Evolutionary conservation across 164 flowering plant species (phyloP).

Genomic region (Tinospora cordifolia): DNA sequence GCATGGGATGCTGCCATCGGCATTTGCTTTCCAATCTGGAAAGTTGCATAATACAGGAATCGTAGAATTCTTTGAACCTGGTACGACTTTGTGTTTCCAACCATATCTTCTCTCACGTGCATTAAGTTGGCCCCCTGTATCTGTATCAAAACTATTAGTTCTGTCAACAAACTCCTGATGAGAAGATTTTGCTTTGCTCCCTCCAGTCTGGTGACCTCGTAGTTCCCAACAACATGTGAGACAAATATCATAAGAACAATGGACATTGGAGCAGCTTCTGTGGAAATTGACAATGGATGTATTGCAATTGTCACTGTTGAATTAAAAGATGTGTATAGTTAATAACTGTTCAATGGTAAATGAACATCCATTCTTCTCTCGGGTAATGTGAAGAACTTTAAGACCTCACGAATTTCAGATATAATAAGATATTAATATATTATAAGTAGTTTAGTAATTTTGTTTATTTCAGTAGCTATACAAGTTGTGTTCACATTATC

Average conservation of each 20-base stretch:
- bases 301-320: constrained; percentile 59
- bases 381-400: neutral
- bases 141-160: constrained; percentile 15
- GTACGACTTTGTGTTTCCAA: constrained; percentile 24
- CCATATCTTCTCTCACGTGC: constrained; percentile 9
- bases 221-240: constrained; percentile 65
- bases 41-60: constrained; percentile 12
- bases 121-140: constrained; percentile 7
- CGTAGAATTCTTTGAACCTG: constrained; percentile 3
- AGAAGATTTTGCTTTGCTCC: constrained; percentile 28
- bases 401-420: neutral
- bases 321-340: constrained; percentile 3
- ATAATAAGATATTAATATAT: neutral
- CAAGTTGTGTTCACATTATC: too few species aligned
- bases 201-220: constrained; percentile 40
- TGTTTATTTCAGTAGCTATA: too few species aligned
- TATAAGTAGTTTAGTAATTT: too few species aligned
- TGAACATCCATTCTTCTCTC: neutral
- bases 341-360: neutral
- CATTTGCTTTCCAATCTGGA: constrained; percentile 45
- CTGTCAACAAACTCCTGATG: constrained; percentile 17
- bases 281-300: constrained; percentile 68
- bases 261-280: constrained; percentile 60
- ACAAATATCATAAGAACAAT: constrained; percentile 74
- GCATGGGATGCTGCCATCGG: constrained; percentile 56